Evolutionary conservation across 2,329 filamentous ascomycete species (phyloP), one percentile per base, ranked within the genome.

Genomic region (Colletotrichum sp.): DNA sequence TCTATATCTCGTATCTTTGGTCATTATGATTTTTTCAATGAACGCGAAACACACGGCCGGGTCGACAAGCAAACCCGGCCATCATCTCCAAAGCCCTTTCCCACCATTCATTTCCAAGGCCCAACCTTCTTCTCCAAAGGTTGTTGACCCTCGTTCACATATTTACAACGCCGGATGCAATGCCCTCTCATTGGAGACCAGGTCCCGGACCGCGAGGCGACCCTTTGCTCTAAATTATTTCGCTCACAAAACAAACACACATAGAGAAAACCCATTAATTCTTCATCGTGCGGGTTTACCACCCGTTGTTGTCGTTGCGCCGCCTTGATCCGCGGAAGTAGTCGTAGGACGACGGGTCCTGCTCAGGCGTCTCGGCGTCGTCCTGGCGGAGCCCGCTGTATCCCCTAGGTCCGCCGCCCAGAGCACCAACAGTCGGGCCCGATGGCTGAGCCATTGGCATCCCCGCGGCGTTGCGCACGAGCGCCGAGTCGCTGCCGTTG

Each of bases 371-470:
- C 26, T 84, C 81, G 10, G 85, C 83, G 71, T 92, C 90, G 55
- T 84, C 82, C 80, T 93, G 91, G 1, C 91, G 88, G 70, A 93
- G 81, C 30, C 88, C 88, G 16, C 90, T 92, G 80, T 93, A 93
- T 0, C 92, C 91, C 67, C 87, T 85, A 2, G 90, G 90, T 4
- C 91, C 91, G 69, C 90, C 90, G 21, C 90, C 91, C 21, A 92
- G 81, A 76, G 90, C 89, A 13, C 90, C 89, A 6, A 83, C 79
- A 13, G 87, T 87, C 1, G 88, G 86, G 4, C 87, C 86, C 3
- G 87, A 67, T 9, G 86, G 84, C 5, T 80, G 77, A 6, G 84
- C 83, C 65, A 89, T 80, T 2, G 90, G 87, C 83, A 90, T 89
- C 12, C 85, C 85, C 0, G 90, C 90, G 1, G 91, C 91, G 48